Evolutionary conservation across 78 protist species (phyloP), one percentile per base, ranked within the genome.

Genomic region (Acrasis kona): DNA sequence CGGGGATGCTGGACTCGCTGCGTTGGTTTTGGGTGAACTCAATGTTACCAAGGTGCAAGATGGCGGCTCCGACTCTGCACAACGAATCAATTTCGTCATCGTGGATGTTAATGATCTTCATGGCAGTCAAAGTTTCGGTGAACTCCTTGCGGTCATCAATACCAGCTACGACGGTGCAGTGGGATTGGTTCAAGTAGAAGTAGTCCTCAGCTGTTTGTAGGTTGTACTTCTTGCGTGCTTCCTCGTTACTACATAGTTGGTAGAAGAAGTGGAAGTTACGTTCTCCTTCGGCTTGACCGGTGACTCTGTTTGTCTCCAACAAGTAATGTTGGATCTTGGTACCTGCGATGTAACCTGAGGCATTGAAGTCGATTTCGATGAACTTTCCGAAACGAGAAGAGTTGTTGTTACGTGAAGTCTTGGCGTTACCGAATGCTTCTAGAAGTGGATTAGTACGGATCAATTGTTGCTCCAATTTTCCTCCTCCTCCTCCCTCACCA

Each of bases 401-500:
- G 77, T 90, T 90, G 92, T 90, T 87, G 86, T 88, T 88, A 39
- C 87, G 76, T 27, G 70, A 39, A 29, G 96, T 91, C 73, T 80
- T 88, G 64, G 96, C 96, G 73, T 92, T 92, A 74, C 96, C 96
- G 39, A 92, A 92, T 32, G 95, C 87, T 77, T 92, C 96, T 32
- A 92, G 76, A 7, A 92, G 10, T 6, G 81, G 86, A 38, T 34
- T 28, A 5, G 70, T 7, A 29, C 38, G 42, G 3, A 89, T 82
- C 68, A 91, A 74, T 79, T 69, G 74, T 70, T 69, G 34, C 19
- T 66, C 87, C 36, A 88, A 83, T 57, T 80, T 41, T 31, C 19
- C 6, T 12, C 65, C 81, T 84, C 89, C 2, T 86, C 76, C n/a
- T 10, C 31, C 2, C 8, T 5, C 9, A 28, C 58, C n/a, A 8